phyloP scores from a whole-genome alignment of 768 basidiomycete species.

The Suillus variegatus region DNA sequence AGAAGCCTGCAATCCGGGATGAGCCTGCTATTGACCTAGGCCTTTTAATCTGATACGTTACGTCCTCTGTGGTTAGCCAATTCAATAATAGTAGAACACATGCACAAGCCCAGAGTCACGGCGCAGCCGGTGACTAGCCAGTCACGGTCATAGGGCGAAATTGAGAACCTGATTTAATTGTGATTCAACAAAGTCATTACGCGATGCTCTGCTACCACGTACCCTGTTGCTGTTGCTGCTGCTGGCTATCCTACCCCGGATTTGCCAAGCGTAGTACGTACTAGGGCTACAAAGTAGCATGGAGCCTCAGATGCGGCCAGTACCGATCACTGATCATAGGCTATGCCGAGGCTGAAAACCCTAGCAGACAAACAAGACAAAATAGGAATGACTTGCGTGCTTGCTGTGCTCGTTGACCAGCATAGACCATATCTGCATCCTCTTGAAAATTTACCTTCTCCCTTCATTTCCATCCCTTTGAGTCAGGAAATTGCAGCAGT shows the following conservation, averaged over 20 bases:
- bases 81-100: not conserved
- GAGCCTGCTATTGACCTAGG: not conserved
- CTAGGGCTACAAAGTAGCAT: not conserved
- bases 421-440: conserved; percentile 10
- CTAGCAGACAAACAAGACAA: conserved; percentile 35
- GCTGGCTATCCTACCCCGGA: not conserved
- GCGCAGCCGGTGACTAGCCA: not conserved
- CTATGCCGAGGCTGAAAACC: not conserved
- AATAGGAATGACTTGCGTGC: conserved; percentile 20
- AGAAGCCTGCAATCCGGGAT: not conserved
- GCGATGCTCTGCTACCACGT: not conserved
- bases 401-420: conserved; percentile 4
- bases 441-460: conserved; percentile 1
- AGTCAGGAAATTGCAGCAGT: not conserved
- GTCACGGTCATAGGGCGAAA: not conserved
- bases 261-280: not conserved
- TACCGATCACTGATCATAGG: not conserved
- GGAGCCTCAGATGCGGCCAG: not conserved
- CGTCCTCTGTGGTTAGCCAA: not conserved
- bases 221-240: not conserved
- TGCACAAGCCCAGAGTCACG: not conserved
- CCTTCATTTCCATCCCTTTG: not conserved
- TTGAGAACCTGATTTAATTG: conserved; percentile 1
- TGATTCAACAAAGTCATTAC: conserved; percentile 2
- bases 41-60: not conserved